Evolutionary conservation across 208 protist species (phyloP), one percentile per base, ranked within the genome.

Genomic region (Acanthamoeba castellanii): DNA sequence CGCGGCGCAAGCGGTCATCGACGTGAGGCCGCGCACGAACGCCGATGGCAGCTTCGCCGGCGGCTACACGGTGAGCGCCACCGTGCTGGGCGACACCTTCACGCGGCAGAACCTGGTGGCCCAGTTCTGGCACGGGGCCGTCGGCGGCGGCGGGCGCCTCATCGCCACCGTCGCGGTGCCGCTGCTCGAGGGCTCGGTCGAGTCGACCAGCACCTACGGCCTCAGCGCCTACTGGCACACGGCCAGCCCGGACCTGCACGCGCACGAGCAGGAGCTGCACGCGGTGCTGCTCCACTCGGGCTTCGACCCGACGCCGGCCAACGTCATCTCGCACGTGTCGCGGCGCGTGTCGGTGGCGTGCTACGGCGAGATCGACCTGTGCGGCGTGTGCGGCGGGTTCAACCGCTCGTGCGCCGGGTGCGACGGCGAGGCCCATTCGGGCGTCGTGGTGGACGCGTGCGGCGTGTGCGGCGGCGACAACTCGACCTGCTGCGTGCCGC

Each of bases 391-490:
- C 82, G 82, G 82, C 42, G 82, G 82, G 45, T 20, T 64, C 52
- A 68, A 68, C 30, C 20, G 18, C 2, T 11, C 22, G 13, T 90
- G 82, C 82, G 52, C 52, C 14, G 87, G 59, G 9, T 92, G 55
- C 59, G 87, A 90, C 34, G 82, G 82, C 34, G 52, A 66, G 27
- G 45, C 47, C 1, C 47, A 22, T 3, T 90, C 82, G 9, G 87
- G 87, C 50, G n/a, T 7, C 13, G n/a, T 32, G 30, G 5, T 90
- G 1, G 82, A 90, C 34, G 52, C 37, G 1, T 90, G 82, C 52
- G 82, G 82, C 52, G 34, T 42, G 52, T 90, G 82, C 52, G 82
- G 82, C 25, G 82, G 82, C n/a, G 82, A 90, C 52, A 30, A 30
- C n/a, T 70, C 52, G 13, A 37, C 52, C 27, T 90, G 82, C 52